phyloP scores from a whole-genome alignment of 2,329 filamentous ascomycete species.

The Trichoderma harzianum region DNA sequence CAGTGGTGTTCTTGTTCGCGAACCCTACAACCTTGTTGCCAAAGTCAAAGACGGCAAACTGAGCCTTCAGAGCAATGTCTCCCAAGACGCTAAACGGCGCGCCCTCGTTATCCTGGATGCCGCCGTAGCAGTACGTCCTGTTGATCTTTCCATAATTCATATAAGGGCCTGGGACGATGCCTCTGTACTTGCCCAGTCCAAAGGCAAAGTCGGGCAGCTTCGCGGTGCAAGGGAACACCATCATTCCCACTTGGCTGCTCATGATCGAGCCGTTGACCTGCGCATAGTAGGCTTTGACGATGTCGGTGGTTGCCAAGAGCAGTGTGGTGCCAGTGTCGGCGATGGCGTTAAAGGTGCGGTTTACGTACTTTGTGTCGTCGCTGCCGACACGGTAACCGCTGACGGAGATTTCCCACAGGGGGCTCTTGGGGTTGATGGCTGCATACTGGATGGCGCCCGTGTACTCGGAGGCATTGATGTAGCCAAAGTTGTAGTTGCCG shows the following conservation, averaged over 20 bases:
- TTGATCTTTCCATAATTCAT: constrained; percentile 36
- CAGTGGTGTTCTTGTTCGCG: constrained; percentile 34
- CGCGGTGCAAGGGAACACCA: constrained; percentile 54
- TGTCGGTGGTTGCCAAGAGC: constrained; percentile 51
- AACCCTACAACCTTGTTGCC: constrained; percentile 34
- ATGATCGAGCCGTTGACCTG: constrained; percentile 50
- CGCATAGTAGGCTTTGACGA: constrained; percentile 59
- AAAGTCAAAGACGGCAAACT: constrained; percentile 43
- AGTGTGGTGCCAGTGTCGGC: constrained; percentile 71
- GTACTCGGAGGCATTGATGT: constrained; percentile 56
- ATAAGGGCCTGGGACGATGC: constrained; percentile 35
- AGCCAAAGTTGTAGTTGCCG: constrained; percentile 41
- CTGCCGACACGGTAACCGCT: constrained; percentile 53
- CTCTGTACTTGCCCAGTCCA: constrained; percentile 34
- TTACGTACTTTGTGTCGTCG: constrained; percentile 9
- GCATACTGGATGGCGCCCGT: constrained; percentile 56
- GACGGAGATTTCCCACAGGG: constrained; percentile 61
- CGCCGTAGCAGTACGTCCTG: constrained; percentile 33
- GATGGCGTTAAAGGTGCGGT: constrained; percentile 49
- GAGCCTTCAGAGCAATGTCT: constrained; percentile 42
- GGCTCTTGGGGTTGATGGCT: constrained; percentile 47
- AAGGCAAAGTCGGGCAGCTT: constrained; percentile 44
- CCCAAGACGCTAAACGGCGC: constrained; percentile 40
- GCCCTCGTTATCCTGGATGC: constrained; percentile 36
- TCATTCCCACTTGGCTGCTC: constrained; percentile 49